phyloP scores from a whole-genome alignment of 495 filamentous ascomycete species.

The Annulohypoxylon bovei region DNA sequence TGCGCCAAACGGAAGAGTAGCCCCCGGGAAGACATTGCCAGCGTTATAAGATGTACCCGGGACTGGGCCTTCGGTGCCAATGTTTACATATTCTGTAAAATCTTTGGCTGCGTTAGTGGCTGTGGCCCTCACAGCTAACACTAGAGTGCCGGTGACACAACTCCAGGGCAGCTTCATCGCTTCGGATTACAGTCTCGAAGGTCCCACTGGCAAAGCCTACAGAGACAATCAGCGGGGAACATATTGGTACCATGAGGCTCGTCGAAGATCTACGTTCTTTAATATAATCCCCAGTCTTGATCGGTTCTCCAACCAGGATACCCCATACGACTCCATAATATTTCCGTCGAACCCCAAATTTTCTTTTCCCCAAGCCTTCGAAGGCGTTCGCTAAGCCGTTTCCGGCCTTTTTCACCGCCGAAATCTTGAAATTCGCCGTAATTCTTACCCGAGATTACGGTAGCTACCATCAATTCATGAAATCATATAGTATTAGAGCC shows the following conservation, averaged over 20 bases:
- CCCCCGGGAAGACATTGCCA: conserved; percentile 75
- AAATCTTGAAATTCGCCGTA: conserved; percentile 3
- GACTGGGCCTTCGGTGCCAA: conserved; percentile 33
- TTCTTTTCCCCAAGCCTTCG: not conserved
- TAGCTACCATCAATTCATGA: not conserved
- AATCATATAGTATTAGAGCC: not conserved
- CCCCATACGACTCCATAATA: conserved; percentile 8
- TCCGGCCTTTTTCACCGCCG: not conserved
- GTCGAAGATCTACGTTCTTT: conserved; percentile 6
- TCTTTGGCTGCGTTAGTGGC: conserved; percentile 1
- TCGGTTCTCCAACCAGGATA: not conserved
- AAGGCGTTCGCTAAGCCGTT: conserved; percentile 22
- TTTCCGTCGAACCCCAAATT: conserved; percentile 26
- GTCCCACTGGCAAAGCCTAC: not conserved
- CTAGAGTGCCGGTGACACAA: not conserved
- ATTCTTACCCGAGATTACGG: conserved; percentile 6
- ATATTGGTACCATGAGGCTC: not conserved
- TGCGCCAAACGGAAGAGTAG: conserved; percentile 69
- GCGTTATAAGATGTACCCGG: conserved; percentile 44
- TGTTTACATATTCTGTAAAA: conserved; percentile 40
- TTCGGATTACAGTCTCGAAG: not conserved
- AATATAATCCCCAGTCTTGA: not conserved
- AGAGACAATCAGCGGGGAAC: not conserved
- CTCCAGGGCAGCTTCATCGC: conserved; percentile 14
- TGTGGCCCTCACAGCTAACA: not conserved